Percentiles rank a stretch among this genome's conserved stretches.
Conservation (phyloP, 2,329 filamentous ascomycete genomes). For the Venturia effusa region DNA sequence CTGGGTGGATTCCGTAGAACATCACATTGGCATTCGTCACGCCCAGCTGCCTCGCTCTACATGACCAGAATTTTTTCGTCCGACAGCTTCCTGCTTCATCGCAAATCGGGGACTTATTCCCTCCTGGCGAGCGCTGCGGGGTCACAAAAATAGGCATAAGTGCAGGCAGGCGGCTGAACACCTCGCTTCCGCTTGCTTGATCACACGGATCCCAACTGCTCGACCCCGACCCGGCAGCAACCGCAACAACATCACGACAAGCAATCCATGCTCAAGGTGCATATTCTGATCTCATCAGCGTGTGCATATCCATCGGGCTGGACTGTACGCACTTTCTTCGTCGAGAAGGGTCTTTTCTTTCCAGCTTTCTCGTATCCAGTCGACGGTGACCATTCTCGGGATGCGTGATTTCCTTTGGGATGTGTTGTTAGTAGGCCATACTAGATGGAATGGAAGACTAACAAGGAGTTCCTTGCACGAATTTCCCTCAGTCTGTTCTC, state of each 20-base stretch:
- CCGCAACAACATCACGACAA: neutral
- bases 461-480: constrained; percentile 28
- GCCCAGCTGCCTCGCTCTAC: too few species aligned
- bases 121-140: too few species aligned
- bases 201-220: too few species aligned
- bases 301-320: neutral
- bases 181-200: too few species aligned
- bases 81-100: too few species aligned
- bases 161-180: too few species aligned
- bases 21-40: too few species aligned
- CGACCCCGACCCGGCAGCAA: neutral
- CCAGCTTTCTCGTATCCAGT: constrained; percentile 78
- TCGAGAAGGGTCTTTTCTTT: constrained; percentile 65
- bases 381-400: constrained; percentile 56
- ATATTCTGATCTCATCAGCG: neutral
- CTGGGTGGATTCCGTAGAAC: too few species aligned
- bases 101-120: too few species aligned
- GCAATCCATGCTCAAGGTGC: neutral
- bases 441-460: constrained; percentile 22
- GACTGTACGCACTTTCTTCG: constrained; percentile 44
- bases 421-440: neutral
- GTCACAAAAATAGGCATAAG: too few species aligned
- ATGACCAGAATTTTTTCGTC: too few species aligned
- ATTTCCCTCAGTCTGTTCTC: constrained; percentile 35
- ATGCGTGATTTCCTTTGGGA: constrained; percentile 30